Base-by-base conservation (phyloP, 495 filamentous ascomycete genomes). In the Tuber brumale region DNA sequence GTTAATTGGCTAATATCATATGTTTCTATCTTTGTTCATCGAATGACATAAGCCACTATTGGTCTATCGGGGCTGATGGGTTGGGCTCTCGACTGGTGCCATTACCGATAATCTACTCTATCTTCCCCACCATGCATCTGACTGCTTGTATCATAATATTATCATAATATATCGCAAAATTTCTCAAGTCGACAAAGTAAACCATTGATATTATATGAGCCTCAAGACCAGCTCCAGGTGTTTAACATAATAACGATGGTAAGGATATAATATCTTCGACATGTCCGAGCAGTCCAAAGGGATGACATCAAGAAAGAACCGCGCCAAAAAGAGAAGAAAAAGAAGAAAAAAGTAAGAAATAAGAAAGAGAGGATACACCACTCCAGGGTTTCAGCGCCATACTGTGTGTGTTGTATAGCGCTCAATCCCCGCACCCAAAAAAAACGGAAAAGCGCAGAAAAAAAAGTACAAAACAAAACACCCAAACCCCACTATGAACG, bases 311-410 rank as follows among this genome's bases (percentile, higher is more conserved):
- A 35, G 57, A 35, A 66, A 31, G n/a, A 70, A 74, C 69, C 45
- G 19, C 31, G 9, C 42, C 66, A 27, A 43, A 76, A 73, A 70
- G 23, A 27, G 72, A 75, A 35, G 69, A 9, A 71, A 31, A 27
- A 41, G 48, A 42, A 71, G n/a, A 70, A 70, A 69, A 23, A 70
- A 27, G 71, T 46, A 16, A 45, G 44, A 45, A 45, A 45, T 45
- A 71, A 21, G 45, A 42, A 19, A 41, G 41, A 75, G 72, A 71
- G 72, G 27, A 18, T 3, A 19, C 27, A 18, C 14, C 27, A 3
- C 57, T 66, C 4, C 27, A 31, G 14, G 27, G 18, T 16, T 35
- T 66, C 3, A 19, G 27, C 31, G 18, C 57, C 14, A 35, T 66
- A 66, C 27, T 16, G 27, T 31, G 19, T 51, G 5, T 21, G 31